phyloP scores from a whole-genome alignment of 768 basidiomycete genomes.

The Serendipita sp. region DNA sequence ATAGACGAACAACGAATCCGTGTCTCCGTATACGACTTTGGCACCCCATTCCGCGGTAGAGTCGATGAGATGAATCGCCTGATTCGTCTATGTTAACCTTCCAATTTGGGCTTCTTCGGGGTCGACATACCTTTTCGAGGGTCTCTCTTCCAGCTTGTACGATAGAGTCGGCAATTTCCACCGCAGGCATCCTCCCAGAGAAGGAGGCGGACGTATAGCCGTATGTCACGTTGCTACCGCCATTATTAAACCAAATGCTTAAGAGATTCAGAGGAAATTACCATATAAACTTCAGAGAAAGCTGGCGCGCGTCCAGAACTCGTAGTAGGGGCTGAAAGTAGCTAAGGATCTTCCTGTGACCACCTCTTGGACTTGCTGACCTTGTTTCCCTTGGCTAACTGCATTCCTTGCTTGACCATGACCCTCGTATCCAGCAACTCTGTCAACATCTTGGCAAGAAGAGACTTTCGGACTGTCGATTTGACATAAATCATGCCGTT shows the following conservation, averaged over 20 bases:
- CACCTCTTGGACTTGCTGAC: slow-evolving; percentile 23
- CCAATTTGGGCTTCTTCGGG: neutral
- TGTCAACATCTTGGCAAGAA: slow-evolving; percentile 78
- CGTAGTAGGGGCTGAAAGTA: slow-evolving; percentile 45
- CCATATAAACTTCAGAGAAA: slow-evolving; percentile 78
- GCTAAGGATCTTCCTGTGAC: neutral
- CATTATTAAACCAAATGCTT: neutral
- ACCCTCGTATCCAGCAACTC: slow-evolving; percentile 90
- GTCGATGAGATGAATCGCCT: slow-evolving; percentile 78
- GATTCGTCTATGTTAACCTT: neutral
- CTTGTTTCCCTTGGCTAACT: slow-evolving; percentile 57
- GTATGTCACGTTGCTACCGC: slow-evolving; percentile 69
- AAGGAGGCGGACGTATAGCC: slow-evolving; percentile 91
- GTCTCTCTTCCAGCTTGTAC: slow-evolving; percentile 95
- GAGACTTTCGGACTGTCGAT: slow-evolving; percentile 61
- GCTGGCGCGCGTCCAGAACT: slow-evolving; percentile 79
- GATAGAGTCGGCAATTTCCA: slow-evolving; percentile 95
- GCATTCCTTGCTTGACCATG: slow-evolving; percentile 98
- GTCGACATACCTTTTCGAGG: slow-evolving; percentile 59
- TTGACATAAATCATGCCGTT: slow-evolving; percentile 95
- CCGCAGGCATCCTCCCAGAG: slow-evolving; percentile 95
- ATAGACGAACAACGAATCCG: slow-evolving; percentile 88
- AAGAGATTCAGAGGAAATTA: neutral
- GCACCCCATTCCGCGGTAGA: slow-evolving; percentile 73
- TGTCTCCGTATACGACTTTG: slow-evolving; percentile 91